Evolutionary conservation across 306 rosid genomes (phyloP).

Genomic region (Quercus robur): DNA sequence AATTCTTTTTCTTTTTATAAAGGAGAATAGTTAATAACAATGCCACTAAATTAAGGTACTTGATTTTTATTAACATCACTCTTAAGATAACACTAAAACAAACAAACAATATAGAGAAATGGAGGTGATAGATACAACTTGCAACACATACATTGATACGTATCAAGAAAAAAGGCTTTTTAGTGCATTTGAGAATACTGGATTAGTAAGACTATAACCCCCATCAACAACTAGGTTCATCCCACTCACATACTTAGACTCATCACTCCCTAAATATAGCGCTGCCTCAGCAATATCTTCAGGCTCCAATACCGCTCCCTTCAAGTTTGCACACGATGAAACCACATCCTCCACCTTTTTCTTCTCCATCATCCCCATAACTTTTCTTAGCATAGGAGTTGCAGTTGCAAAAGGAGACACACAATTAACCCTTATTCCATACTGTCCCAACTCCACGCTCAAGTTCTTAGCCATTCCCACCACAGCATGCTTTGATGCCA

Average conservation of each 20-base stretch:
- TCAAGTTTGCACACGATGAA: constrained; percentile 13
- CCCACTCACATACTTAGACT: constrained; percentile 14
- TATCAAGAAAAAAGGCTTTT: too few relatives aligned
- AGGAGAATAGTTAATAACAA: too few relatives aligned
- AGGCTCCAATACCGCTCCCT: constrained; percentile 23
- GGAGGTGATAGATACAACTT: too few relatives aligned
- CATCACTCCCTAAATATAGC: constrained; percentile 29
- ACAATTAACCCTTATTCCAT: neutral
- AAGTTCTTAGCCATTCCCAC: neutral
- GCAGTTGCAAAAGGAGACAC: neutral
- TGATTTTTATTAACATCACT: too few relatives aligned
- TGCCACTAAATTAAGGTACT: too few relatives aligned
- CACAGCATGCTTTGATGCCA: neutral
- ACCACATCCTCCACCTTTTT: constrained; percentile 18
- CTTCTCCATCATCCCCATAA: neutral
- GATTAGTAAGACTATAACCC: neutral
- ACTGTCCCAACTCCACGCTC: neutral
- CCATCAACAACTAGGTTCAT: neutral
- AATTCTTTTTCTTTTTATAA: too few relatives aligned
- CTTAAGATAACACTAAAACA: too few relatives aligned
- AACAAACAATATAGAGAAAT: too few relatives aligned
- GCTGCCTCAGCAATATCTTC: constrained; percentile 42
- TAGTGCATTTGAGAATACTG: too few relatives aligned
- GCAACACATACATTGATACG: too few relatives aligned
- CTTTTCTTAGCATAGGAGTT: neutral